Percentiles rank a stretch among this genome's conserved stretches.
Conservation (phyloP, 2,329 filamentous ascomycete genomes). For the Fusarium austroafricanum region DNA sequence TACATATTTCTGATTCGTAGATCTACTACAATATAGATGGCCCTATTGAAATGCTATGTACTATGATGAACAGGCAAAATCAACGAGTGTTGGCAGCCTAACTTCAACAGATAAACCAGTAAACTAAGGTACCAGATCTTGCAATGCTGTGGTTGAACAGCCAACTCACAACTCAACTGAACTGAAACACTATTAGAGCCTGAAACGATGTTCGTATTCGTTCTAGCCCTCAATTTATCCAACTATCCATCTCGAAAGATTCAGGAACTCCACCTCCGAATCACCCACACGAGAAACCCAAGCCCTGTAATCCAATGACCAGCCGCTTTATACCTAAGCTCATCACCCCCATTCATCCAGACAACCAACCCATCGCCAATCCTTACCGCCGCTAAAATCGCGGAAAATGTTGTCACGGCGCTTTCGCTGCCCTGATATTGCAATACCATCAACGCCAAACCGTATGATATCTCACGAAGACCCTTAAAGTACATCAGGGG, state of each 20-base stretch:
- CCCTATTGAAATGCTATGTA: too few species aligned
- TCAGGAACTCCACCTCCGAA: constrained; percentile 37
- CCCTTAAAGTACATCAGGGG: constrained; percentile 53
- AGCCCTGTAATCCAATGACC: constrained; percentile 46
- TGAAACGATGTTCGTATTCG: neutral
- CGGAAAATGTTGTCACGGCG: constrained; percentile 48
- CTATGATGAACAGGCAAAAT: neutral
- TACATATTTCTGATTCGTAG: too few species aligned
- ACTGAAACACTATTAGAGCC: neutral
- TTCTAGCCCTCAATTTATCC: neutral
- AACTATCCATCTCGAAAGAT: neutral
- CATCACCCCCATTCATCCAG: constrained; percentile 47
- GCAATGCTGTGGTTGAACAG: too few species aligned
- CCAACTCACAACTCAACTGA: neutral
- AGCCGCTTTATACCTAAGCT: constrained; percentile 35
- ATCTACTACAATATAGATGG: too few species aligned
- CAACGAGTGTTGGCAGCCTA: neutral
- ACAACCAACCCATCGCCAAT: constrained; percentile 50
- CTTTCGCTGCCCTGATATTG: constrained; percentile 46
- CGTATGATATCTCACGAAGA: constrained; percentile 50
- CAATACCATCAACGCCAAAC: constrained; percentile 45
- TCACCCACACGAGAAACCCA: constrained; percentile 45
- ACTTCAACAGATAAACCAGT: neutral
- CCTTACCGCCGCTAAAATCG: constrained; percentile 47
- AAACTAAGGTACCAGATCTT: neutral